A percentile compares a stretch with the other conserved stretches of the same genome.
phyloP scores from a whole-genome alignment of 1,284 basidiomycete species.

The Paramarasmius palmivorus region DNA sequence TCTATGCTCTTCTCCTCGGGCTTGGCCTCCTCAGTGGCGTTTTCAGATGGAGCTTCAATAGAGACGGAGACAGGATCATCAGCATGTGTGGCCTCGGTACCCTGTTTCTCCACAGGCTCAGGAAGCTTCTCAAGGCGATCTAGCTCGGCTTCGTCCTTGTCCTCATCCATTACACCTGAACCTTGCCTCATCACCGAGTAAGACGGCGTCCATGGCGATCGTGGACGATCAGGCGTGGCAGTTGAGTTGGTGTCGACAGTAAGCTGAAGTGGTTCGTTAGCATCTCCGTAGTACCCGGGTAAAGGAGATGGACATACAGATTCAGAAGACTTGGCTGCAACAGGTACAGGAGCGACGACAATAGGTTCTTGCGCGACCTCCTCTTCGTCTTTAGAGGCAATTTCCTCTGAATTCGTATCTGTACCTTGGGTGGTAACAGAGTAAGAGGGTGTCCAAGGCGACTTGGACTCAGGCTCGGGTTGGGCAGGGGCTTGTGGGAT shows the following conservation, averaged over 20 bases:
- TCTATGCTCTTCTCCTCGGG: neutral
- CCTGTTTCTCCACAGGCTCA: neutral
- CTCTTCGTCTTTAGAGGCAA: neutral
- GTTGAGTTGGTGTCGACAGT: conserved; percentile 6
- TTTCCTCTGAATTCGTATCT: neutral
- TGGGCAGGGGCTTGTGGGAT: neutral
- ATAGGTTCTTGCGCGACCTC: neutral
- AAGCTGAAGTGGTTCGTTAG: neutral
- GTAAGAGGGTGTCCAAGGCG: conserved; percentile 27
- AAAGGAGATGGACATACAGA: neutral
- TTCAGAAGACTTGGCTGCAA: neutral
- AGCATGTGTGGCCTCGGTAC: no score
- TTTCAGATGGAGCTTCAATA: neutral
- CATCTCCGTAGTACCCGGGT: no score
- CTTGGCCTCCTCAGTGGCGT: conserved; percentile 1
- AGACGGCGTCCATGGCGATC: conserved; percentile 27
- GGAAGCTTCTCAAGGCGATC: conserved; percentile 9
- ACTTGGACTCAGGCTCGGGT: conserved; percentile 16
- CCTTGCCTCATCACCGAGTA: conserved; percentile 23
- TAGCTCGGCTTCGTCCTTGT: conserved; percentile 1
- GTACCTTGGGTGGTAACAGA: conserved; percentile 20
- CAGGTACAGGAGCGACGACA: neutral
- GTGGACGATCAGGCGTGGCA: conserved; percentile 17
- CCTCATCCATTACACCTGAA: conserved; percentile 4
- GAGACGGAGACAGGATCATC: neutral